Evolutionary conservation across 768 basidiomycete species (phyloP).

Genomic region (Termitomyces sp.): DNA sequence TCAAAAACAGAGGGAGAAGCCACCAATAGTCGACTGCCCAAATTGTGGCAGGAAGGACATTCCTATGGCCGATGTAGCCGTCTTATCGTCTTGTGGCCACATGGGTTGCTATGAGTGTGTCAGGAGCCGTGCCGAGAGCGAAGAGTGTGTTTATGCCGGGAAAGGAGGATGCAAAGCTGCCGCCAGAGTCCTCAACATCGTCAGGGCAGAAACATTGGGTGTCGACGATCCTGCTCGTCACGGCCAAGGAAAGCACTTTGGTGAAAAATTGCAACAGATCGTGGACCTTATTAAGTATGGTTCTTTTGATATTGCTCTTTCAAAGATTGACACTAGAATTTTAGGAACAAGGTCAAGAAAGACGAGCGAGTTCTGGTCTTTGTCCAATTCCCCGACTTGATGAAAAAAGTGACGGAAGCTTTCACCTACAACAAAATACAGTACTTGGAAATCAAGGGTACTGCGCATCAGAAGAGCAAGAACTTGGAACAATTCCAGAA

Average conservation of each 20-base stretch:
- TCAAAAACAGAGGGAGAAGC: constrained; percentile 65
- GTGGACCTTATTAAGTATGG: constrained; percentile 70
- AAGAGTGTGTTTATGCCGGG: constrained; percentile 75
- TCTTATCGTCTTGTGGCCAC: constrained; percentile 91
- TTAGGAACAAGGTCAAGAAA: constrained; percentile 61
- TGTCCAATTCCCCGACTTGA: constrained; percentile 94
- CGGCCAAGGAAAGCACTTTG: constrained; percentile 71
- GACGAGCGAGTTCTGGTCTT: constrained; percentile 86
- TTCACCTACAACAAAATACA: constrained; percentile 65
- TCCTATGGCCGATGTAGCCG: constrained; percentile 66
- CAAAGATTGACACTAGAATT: constrained; percentile 7
- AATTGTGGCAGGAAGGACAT: constrained; percentile 51
- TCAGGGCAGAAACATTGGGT: constrained; percentile 74
- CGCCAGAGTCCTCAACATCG: constrained; percentile 77
- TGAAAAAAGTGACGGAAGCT: constrained; percentile 86
- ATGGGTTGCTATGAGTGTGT: constrained; percentile 79
- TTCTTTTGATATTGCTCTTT: not conserved
- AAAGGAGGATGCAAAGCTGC: constrained; percentile 73
- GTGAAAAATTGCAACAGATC: constrained; percentile 76
- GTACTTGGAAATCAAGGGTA: constrained; percentile 79
- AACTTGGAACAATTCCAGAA: constrained; percentile 85
- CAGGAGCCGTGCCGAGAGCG: constrained; percentile 61
- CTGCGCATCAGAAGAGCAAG: constrained; percentile 72
- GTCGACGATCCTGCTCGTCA: constrained; percentile 74
- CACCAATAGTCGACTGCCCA: constrained; percentile 58